Evolutionary conservation across 192 early-diverging fungal species (phyloP), one percentile per base, ranked within the genome.

Genomic region (Tieghemiomyces parasiticus): DNA sequence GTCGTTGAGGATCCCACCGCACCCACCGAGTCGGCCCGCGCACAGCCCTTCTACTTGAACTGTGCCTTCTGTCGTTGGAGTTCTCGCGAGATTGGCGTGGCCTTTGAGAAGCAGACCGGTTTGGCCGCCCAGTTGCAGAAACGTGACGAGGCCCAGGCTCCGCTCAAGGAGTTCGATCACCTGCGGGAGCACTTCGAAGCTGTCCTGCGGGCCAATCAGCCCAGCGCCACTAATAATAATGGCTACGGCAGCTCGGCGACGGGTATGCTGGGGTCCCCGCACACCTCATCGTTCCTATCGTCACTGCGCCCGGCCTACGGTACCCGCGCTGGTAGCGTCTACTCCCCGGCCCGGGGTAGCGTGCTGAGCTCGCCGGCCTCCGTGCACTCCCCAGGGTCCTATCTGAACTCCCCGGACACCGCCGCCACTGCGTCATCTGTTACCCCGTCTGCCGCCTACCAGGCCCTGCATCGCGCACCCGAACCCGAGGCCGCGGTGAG

Each of bases 61-160:
- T 98, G 95, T 66, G 74, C 87, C 8, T 77, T 90, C 16, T 98
- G 95, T 65, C 79, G 81, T 32, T 98, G 95, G 95, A 84, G 88
- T 65, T 98, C 95, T 31, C 80, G 85, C 48, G 88, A 90, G 49
- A 87, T 93, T 62, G 85, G 81, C n/a, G 78, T 93, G 78, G 80
- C 82, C 33, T 98, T 98, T 79, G 91, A 92, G 61, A 85, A 91
- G 55, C 82, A 93, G 1, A 95, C 92, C 4, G 91, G 95, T 20
- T 78, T 95, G 33, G 87, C 89, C 77, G 85, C 80, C 26, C 92
- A 93, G 70, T 71, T 95, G 24, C 91, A 93, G 73, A 87, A 84
- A 48, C 61, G 77, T 14, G 87, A 89, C 46, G 85, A 87, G 4
- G 74, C 73, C 2, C 71, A 78, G 35, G 65, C 65, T n/a, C 82